Conservation (phyloP, 495 filamentous ascomycete genomes). For the Lophium mytilinum region DNA sequence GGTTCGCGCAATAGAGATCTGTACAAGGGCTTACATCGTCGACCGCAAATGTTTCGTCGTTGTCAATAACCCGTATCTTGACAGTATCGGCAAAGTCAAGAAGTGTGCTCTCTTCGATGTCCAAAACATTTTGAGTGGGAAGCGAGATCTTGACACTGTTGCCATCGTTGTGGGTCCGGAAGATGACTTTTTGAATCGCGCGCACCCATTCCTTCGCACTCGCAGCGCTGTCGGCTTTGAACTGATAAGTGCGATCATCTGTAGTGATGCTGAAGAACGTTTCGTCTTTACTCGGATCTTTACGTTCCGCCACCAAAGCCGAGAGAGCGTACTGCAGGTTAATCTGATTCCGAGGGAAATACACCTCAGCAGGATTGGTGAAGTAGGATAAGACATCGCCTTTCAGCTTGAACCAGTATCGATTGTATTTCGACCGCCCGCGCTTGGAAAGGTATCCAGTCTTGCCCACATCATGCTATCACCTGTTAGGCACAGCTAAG, state of each 20-base stretch:
- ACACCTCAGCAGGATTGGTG: slow-evolving; percentile 70
- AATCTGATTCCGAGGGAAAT: slow-evolving; percentile 88
- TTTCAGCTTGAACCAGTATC: slow-evolving; percentile 95
- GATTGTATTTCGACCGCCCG: slow-evolving; percentile 81
- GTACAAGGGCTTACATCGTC: slow-evolving; percentile 62
- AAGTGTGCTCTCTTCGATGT: slow-evolving; percentile 86
- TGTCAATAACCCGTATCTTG: slow-evolving; percentile 86
- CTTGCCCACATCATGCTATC: slow-evolving; percentile 65
- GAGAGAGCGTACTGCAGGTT: slow-evolving; percentile 90
- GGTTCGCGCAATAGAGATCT: neutral
- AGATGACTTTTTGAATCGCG: slow-evolving; percentile 87
- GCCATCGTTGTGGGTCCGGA: slow-evolving; percentile 90
- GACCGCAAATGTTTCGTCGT: slow-evolving; percentile 85
- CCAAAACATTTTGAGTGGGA: slow-evolving; percentile 80
- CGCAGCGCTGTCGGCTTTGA: slow-evolving; percentile 77
- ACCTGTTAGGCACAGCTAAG: slow-evolving; percentile 24
- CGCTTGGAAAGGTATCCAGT: slow-evolving; percentile 86
- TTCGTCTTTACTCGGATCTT: slow-evolving; percentile 61
- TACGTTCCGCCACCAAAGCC: slow-evolving; percentile 58
- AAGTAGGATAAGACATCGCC: slow-evolving; percentile 96
- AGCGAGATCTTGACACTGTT: slow-evolving; percentile 95
- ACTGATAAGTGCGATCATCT: slow-evolving; percentile 73
- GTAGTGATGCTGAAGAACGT: slow-evolving; percentile 74
- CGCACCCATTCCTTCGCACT: slow-evolving; percentile 98
- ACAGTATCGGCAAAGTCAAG: slow-evolving; percentile 89